Percentiles rank a stretch among this genome's conserved stretches.
These are phyloP conservation scores for Tremella mesenterica DNA, from an alignment of 768 basidiomycete genomes.

Conservation along the genomic window DNA sequence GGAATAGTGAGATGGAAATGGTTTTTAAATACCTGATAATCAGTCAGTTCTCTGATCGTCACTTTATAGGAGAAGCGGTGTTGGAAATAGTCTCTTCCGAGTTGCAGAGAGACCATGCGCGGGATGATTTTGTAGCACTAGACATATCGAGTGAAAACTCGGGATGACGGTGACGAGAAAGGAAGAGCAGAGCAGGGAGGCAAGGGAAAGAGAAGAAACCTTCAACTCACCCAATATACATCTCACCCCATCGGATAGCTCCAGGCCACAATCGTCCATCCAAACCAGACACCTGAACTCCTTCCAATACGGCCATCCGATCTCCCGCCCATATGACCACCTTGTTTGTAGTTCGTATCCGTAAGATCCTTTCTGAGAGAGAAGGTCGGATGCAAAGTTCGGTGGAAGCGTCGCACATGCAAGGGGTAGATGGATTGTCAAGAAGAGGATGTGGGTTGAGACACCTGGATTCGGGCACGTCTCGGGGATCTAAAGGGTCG, in stretches of 20 bases:
- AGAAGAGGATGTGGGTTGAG: conserved; percentile 29
- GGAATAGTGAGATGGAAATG: conserved; percentile 65
- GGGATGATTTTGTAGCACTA: too few relatives aligned
- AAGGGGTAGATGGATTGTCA: conserved; percentile 21
- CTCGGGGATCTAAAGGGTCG: conserved; percentile 5
- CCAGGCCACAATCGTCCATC: conserved; percentile 46
- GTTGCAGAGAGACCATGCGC: too few relatives aligned
- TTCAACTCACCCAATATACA: conserved; percentile 55
- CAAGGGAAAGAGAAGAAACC: too few relatives aligned
- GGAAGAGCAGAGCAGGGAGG: too few relatives aligned
- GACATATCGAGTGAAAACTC: too few relatives aligned
- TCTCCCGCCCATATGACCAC: conserved; percentile 70
- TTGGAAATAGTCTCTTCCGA: too few relatives aligned
- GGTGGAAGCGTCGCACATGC: conserved; percentile 22
- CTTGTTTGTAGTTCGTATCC: conserved; percentile 47
- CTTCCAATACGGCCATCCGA: conserved; percentile 54
- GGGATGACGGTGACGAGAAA: too few relatives aligned
- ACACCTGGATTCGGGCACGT: conserved; percentile 11
- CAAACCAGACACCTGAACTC: conserved; percentile 43
- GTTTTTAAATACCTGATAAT: conserved; percentile 43
- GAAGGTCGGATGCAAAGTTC: conserved; percentile 55
- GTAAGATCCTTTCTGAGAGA: conserved; percentile 51
- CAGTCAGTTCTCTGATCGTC: conserved; percentile 31
- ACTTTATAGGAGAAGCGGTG: too few relatives aligned
- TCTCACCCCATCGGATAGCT: conserved; percentile 21